Evolutionary conservation across 139 green algal genomes (phyloP), one percentile per base, ranked within the genome.

Genomic region (Pseudopediastrum boryanum): DNA sequence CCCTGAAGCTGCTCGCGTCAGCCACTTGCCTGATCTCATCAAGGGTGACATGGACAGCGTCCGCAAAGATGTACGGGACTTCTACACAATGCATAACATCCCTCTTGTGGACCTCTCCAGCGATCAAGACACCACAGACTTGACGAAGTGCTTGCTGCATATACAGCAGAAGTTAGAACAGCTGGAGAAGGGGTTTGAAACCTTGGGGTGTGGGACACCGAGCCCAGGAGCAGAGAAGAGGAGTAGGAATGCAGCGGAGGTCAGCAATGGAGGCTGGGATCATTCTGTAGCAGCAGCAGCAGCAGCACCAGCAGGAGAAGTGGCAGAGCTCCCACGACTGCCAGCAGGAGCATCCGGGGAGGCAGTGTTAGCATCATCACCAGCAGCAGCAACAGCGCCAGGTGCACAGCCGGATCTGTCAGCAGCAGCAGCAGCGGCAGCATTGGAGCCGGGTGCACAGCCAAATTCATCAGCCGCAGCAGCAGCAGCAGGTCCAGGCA

Each of bases 121-220:
- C 25, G 94, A 98, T 50, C 94, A 98, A 75, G 93, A 98, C 69
- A 93, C 80, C 39, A 98, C 92, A 3, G 95, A 98, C 83, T 77
- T 98, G 16, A 76, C 90, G 10, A 98, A 98, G 83, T 93, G 88
- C 74, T 42, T 97, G 5, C 13, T 64, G 35, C 33, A 21, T 38
- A 46, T 29, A 58, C 31, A 43, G 44, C 33, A 48, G 44, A 21
- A 48, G 54, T n/a, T 36, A 44, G 43, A 42, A 50, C 39, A 21
- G 41, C 44, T 10, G n/a, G n/a, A n/a, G n/a, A n/a, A n/a, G n/a
- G n/a, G n/a, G n/a, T n/a, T n/a, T n/a, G n/a, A 44, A 13, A 44
- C 59, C 13, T 16, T 71, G 51, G 39, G 4, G 33, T 25, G 6
- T 46, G 59, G 54, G 54, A 46, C 71, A 61, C 3, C 19, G 54